Percentiles rank a stretch among this genome's conserved stretches.
Conservation (phyloP, 345 rosid species). For the Brassica nigra region DNA sequence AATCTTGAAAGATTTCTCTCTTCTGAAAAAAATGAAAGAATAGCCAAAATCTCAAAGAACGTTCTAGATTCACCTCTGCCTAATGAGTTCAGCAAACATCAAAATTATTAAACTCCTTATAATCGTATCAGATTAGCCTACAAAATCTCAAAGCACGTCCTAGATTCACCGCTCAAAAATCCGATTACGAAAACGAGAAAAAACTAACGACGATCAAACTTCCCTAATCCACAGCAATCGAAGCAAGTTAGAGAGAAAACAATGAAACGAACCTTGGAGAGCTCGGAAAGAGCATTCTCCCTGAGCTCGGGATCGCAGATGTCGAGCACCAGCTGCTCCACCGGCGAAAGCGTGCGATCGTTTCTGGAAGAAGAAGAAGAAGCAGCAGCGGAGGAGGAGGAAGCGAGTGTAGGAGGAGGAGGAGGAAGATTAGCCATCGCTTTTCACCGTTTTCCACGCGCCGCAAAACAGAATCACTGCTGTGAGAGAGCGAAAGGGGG, state of each 20-base stretch:
- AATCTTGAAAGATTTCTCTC: slow-evolving; percentile 37
- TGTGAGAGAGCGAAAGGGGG: background rate
- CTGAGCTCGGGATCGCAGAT: slow-evolving; percentile 75
- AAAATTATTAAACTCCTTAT: background rate
- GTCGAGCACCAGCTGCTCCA: slow-evolving; percentile 79
- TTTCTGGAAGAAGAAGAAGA: slow-evolving; percentile 42
- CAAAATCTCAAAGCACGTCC: background rate
- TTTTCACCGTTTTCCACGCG: slow-evolving; percentile 15
- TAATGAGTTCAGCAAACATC: background rate
- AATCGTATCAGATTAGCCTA: background rate
- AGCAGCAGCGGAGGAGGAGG: slow-evolving; percentile 19
- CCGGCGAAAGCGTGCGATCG: slow-evolving; percentile 64
- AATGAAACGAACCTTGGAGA: slow-evolving; percentile 55
- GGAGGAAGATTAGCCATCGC: slow-evolving; percentile 57
- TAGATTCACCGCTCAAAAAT: background rate
- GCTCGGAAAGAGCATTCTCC: slow-evolving; percentile 69
- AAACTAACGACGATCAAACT: slow-evolving; percentile 2
- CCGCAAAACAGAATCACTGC: slow-evolving; percentile 22
- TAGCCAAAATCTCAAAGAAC: background rate
- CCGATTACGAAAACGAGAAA: background rate
- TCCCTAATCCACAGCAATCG: background rate
- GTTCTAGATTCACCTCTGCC: background rate
- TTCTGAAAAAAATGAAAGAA: slow-evolving; percentile 35
- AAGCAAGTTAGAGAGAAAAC: background rate
- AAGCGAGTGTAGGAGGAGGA: slow-evolving; percentile 56